phyloP scores from a whole-genome alignment of 768 basidiomycete species.

The Pleurotus giganteus region DNA sequence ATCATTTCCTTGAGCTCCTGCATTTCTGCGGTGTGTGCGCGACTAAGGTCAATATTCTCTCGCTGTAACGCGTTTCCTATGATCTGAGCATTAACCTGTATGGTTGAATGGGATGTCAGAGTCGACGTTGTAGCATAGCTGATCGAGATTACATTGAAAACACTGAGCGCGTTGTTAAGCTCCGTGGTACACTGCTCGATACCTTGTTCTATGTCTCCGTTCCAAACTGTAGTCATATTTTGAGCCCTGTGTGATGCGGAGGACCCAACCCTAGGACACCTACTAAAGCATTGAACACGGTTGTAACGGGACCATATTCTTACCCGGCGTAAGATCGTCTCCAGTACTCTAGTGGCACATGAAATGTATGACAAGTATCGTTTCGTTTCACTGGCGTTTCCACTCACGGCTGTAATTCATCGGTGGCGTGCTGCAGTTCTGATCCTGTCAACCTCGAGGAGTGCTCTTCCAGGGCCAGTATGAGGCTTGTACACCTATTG shows the following conservation, averaged over 20 bases:
- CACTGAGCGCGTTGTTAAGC: slow-evolving; percentile 37
- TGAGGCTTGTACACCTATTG: slow-evolving; percentile 37
- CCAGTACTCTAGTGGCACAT: slow-evolving; percentile 34
- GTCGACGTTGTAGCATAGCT: not conserved
- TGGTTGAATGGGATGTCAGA: not conserved
- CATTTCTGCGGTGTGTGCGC: slow-evolving; percentile 27
- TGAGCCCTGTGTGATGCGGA: not conserved
- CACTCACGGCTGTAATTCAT: slow-evolving; percentile 44
- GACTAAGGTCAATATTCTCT: slow-evolving; percentile 24
- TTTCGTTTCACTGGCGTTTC: not conserved
- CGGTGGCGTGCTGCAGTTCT: slow-evolving; percentile 35
- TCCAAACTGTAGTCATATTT: slow-evolving; percentile 36
- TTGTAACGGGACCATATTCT: slow-evolving; percentile 37
- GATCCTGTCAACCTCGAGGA: slow-evolving; percentile 35
- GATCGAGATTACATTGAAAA: slow-evolving; percentile 38
- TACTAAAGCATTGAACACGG: slow-evolving; percentile 37
- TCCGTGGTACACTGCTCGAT: slow-evolving; percentile 42
- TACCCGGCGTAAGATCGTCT: slow-evolving; percentile 36
- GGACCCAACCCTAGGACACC: slow-evolving; percentile 14
- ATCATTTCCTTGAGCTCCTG: slow-evolving; percentile 33
- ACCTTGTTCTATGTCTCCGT: slow-evolving; percentile 42
- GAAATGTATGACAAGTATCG: not conserved
- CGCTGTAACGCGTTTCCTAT: slow-evolving; percentile 25
- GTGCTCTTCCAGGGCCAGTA: slow-evolving; percentile 39
- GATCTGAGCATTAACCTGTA: slow-evolving; percentile 20